Percentiles rank a stretch among this genome's conserved stretches.
Evolutionary conservation across 345 rosid species (phyloP).

Genomic region (Ceriops zippeliana): DNA sequence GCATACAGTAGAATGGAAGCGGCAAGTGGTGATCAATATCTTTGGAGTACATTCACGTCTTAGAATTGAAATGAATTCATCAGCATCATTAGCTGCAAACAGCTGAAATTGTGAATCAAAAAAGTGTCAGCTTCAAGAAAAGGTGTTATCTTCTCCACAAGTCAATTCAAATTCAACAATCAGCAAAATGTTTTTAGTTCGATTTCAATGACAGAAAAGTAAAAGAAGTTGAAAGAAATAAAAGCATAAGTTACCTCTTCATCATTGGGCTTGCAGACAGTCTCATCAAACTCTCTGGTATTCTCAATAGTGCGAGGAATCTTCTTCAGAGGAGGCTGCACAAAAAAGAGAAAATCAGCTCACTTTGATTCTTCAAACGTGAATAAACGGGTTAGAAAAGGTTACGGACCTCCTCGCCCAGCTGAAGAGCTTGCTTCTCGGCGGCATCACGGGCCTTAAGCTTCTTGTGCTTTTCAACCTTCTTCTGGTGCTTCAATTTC

Average conservation of each 20-base stretch:
- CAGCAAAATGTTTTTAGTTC: too few relatives aligned
- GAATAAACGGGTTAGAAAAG: background rate
- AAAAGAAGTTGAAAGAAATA: background rate
- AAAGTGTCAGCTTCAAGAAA: conserved; percentile 6
- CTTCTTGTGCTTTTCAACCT: conserved; percentile 85
- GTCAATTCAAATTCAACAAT: too few relatives aligned
- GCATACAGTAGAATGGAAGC: conserved; percentile 87
- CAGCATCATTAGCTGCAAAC: conserved; percentile 82
- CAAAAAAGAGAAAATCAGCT: too few relatives aligned
- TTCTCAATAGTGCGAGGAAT: conserved; percentile 88
- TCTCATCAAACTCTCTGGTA: conserved; percentile 84
- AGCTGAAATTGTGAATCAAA: conserved; percentile 38
- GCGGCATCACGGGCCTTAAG: conserved; percentile 71
- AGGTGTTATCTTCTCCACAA: background rate
- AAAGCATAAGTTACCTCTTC: conserved; percentile 57
- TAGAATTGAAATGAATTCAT: conserved; percentile 70
- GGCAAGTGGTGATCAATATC: conserved; percentile 83
- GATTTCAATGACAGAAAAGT: background rate
- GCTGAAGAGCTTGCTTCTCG: conserved; percentile 75
- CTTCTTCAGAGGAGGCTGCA: conserved; percentile 67
- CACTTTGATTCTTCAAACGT: too few relatives aligned
- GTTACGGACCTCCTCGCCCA: conserved; percentile 76
- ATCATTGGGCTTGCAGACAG: conserved; percentile 84
- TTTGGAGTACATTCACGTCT: conserved; percentile 56
- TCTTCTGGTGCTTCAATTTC: conserved; percentile 76